Evolutionary conservation across 1,284 basidiomycete genomes (phyloP).

Genomic region (Malassezia sympodialis): DNA sequence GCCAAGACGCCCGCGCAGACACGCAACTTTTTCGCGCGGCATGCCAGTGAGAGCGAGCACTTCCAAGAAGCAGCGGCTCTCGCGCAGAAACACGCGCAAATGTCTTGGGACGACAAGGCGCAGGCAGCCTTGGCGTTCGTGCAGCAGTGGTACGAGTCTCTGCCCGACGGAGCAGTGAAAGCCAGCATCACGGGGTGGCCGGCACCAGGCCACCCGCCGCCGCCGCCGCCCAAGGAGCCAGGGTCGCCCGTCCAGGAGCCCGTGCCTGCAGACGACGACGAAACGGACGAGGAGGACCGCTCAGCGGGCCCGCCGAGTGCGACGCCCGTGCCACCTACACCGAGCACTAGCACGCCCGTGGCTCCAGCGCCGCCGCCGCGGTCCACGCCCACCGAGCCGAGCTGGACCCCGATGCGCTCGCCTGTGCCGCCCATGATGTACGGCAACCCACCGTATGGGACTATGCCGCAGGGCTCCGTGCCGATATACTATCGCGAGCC

Average conservation of each 20-base stretch:
- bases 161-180: slow-evolving; percentile 3
- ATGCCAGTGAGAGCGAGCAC: slow-evolving; percentile 37
- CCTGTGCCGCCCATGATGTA: not conserved
- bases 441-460: not conserved
- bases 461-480: not conserved
- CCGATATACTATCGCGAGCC: slow-evolving; percentile 9
- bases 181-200: slow-evolving; percentile 12
- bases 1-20: slow-evolving; percentile 73
- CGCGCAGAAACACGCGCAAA: slow-evolving; percentile 25
- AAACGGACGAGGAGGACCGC: slow-evolving; percentile 15
- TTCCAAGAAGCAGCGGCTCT: slow-evolving; percentile 31
- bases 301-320: not conserved
- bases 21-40: slow-evolving; percentile 56
- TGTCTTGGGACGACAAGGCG: slow-evolving; percentile 20
- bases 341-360: not conserved
- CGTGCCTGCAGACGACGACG: slow-evolving; percentile 7
- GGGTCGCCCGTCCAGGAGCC: not conserved
- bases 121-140: slow-evolving; percentile 8
- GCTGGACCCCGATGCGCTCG: slow-evolving; percentile 1
- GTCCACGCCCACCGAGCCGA: not conserved
- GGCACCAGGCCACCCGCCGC: not conserved
- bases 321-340: not conserved
- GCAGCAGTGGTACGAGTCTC: slow-evolving; percentile 9
- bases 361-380: not conserved
- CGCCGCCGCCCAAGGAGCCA: not conserved